A percentile compares a stretch with the other conserved stretches of the same genome.
Conservation (phyloP, 2,329 filamentous ascomycete species). For the Teratosphaeria gauchensis region DNA sequence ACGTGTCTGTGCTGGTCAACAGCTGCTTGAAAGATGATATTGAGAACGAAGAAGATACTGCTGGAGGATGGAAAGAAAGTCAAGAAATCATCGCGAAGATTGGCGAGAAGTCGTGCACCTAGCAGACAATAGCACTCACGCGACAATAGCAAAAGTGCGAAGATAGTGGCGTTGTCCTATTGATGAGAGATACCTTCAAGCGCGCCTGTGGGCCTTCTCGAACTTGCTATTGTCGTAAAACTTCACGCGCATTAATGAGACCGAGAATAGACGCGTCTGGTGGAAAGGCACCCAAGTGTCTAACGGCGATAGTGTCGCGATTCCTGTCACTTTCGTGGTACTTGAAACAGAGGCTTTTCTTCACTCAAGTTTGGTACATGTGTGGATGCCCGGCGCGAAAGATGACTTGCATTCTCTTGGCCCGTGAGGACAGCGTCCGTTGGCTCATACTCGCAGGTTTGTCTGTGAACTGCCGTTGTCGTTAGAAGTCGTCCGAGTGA, state of each 20-base stretch:
- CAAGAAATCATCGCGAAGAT: slow-evolving; percentile 3
- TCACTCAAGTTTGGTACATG: slow-evolving; percentile 1
- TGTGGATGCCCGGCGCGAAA: slow-evolving; percentile 5
- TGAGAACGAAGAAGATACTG: slow-evolving; percentile 9
- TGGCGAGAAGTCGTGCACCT: slow-evolving; percentile 20
- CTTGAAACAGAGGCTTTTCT: slow-evolving; percentile 10
- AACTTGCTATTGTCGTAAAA: slow-evolving; percentile 18
- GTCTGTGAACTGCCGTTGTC: background rate
- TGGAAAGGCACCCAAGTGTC: slow-evolving; percentile 2
- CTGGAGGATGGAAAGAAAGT: background rate
- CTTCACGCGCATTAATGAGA: slow-evolving; percentile 3
- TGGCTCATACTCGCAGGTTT: background rate
- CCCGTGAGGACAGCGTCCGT: background rate
- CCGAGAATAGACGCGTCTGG: slow-evolving; percentile 16
- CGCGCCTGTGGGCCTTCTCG: slow-evolving; percentile 6
- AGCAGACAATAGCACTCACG: slow-evolving; percentile 29
- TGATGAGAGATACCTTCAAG: slow-evolving; percentile 9
- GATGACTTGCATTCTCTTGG: slow-evolving; percentile 1
- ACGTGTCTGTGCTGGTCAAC: slow-evolving; percentile 10
- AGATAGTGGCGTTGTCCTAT: slow-evolving; percentile 7
- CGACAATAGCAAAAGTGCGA: slow-evolving; percentile 22
- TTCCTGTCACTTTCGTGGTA: slow-evolving; percentile 3
- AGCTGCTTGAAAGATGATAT: slow-evolving; percentile 8
- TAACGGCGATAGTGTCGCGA: slow-evolving; percentile 2
- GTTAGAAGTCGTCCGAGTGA: background rate